Base-by-base conservation (phyloP, 805 yeast genomes). In the Lipomyces anomalus region DNA sequence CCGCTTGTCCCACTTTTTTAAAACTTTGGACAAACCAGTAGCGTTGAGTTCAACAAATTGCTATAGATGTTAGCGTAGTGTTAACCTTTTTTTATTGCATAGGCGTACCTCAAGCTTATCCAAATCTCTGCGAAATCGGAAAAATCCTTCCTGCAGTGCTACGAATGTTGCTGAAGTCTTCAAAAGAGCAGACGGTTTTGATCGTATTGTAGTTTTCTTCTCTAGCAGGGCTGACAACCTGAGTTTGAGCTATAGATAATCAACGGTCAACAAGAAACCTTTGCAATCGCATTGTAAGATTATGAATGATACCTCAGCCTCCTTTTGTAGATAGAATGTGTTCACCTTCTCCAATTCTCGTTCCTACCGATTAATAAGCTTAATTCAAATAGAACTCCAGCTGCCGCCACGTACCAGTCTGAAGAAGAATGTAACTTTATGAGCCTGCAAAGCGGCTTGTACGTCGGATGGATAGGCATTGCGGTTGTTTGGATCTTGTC, bases 1-100 rank as follows among this genome's bases (percentile, higher is more conserved):
- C 51, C 97, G 73, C 66, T 92, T 92, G 67, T 92, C 98, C 98
- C 98, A 92, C 68, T 92, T 92, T 64, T 92, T 92, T 59, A 92
- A 75, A 23, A 87, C 97, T 67, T 92, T 92, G 20, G 94, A 81
- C 65, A 92, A 92, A 11, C 98, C 98, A 0, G 95, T 86, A 59
- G 89, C 96, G 62, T 92, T 92, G 47, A 92, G 72, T 64, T 89
- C 97, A 33, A 92, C 87, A 66, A 85, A 92, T 64, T 90, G 97
- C 61, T 92, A 22, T 13, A 18, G 6, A 17, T 4, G 22, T 22
- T 4, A 26, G 23, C 22, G 6, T n/a, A 29, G 3, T 4, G 16
- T 5, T 11, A 16, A 4, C 4, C 16, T n/a, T 22, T n/a, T 16
- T 16, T 9, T 18, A 11, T 1, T 16, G 6, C 24, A 16, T 6